These are phyloP conservation scores for Aspergillus egyptiacus DNA, from an alignment of 495 filamentous ascomycete genomes.

Conservation along the genomic window DNA sequence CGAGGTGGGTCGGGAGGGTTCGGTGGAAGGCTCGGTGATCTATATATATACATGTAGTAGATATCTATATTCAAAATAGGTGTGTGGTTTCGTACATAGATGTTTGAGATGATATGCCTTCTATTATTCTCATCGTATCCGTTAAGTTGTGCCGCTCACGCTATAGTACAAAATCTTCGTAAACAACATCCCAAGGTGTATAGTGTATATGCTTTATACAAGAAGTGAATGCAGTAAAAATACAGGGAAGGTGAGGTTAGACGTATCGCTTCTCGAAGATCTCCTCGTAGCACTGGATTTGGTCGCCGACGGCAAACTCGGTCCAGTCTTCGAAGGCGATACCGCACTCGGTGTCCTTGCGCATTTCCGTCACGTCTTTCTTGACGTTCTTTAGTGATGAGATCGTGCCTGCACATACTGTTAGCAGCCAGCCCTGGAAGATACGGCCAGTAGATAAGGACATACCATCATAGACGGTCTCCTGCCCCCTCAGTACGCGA, in stretches of 20 bases:
- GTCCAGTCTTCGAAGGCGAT: slow-evolving; percentile 77
- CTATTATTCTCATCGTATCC: slow-evolving; percentile 2
- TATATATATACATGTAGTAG: not conserved
- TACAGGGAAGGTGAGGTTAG: slow-evolving; percentile 16
- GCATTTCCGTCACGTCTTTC: slow-evolving; percentile 82
- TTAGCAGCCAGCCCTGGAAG: not conserved
- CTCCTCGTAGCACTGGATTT: slow-evolving; percentile 81
- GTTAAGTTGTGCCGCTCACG: not conserved
- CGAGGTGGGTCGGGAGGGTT: slow-evolving; percentile 57
- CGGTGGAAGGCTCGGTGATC: slow-evolving; percentile 55
- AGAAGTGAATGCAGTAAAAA: slow-evolving; percentile 1
- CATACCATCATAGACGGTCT: slow-evolving; percentile 76
- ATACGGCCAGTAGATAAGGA: not conserved
- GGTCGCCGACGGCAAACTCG: slow-evolving; percentile 73
- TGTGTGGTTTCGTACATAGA: not conserved
- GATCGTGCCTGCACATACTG: slow-evolving; percentile 57
- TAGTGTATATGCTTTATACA: slow-evolving; percentile 5
- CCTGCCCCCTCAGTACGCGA: slow-evolving; percentile 63
- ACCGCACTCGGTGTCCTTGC: slow-evolving; percentile 88
- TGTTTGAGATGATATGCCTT: not conserved
- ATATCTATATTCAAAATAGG: not conserved
- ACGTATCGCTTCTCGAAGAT: slow-evolving; percentile 60
- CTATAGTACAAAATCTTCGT: not conserved
- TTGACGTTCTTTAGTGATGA: slow-evolving; percentile 83
- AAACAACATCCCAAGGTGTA: not conserved